Evolutionary conservation across 208 protist species (phyloP).

Genomic region (Wallacemonas sp.): DNA sequence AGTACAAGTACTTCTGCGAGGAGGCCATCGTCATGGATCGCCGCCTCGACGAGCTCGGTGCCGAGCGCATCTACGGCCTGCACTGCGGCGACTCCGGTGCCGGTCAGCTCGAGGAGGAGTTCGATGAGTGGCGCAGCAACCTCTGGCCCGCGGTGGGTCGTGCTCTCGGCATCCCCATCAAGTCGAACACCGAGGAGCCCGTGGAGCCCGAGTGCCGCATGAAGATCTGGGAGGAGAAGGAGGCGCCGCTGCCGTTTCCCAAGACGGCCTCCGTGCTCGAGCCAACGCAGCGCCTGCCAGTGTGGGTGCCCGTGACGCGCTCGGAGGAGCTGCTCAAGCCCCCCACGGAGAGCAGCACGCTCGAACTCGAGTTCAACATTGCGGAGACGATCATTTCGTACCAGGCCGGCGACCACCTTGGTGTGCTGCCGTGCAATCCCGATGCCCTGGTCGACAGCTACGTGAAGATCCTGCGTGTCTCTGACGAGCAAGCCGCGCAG

Average conservation of each 20-base stretch:
- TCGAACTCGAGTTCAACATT: slow-evolving; percentile 88
- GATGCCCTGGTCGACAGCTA: slow-evolving; percentile 83
- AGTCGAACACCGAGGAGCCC: slow-evolving; percentile 64
- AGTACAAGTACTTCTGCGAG: slow-evolving; percentile 91
- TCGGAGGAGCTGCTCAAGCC: slow-evolving; percentile 81
- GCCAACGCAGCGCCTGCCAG: slow-evolving; percentile 82
- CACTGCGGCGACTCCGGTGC: slow-evolving; percentile 75
- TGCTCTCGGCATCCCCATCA: slow-evolving; percentile 75
- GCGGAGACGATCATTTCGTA: slow-evolving; percentile 85
- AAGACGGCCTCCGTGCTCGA: slow-evolving; percentile 88
- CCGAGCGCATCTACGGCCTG: slow-evolving; percentile 77
- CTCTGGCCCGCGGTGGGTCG: slow-evolving; percentile 83
- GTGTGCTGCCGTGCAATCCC: slow-evolving; percentile 92
- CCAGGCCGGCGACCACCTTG: slow-evolving; percentile 95
- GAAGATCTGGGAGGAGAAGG: slow-evolving; percentile 80
- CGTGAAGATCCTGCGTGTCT: slow-evolving; percentile 53
- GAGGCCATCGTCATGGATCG: slow-evolving; percentile 86
- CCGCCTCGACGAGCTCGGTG: slow-evolving; percentile 87
- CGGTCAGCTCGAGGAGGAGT: slow-evolving; percentile 86
- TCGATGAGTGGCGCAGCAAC: slow-evolving; percentile 82
- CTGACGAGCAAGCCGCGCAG: slow-evolving; percentile 55
- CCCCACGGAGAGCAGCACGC: slow-evolving; percentile 61
- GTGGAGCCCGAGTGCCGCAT: slow-evolving; percentile 83
- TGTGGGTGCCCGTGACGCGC: slow-evolving; percentile 66
- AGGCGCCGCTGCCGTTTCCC: slow-evolving; percentile 79